phyloP scores from a whole-genome alignment of 2,329 filamentous ascomycete genomes.

The Ophiocordyceps camponoti-rufipedis region DNA sequence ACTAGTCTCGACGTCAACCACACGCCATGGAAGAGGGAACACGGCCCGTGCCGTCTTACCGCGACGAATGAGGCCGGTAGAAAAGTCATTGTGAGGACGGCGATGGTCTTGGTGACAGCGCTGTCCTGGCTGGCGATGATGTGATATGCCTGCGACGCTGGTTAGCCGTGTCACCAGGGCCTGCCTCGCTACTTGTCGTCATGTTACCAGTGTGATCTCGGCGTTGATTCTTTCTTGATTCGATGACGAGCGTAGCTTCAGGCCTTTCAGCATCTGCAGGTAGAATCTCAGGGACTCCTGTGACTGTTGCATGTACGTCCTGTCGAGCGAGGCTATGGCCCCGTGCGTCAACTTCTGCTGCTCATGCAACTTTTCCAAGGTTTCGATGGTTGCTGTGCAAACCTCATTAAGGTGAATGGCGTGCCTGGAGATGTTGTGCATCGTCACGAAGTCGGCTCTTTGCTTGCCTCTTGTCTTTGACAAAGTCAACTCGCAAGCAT shows the following conservation, averaged over 20 bases:
- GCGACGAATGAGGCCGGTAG: neutral
- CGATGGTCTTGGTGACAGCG: neutral
- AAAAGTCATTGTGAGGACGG: neutral
- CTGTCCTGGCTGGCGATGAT: neutral
- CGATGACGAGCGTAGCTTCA: neutral
- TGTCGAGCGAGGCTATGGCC: neutral
- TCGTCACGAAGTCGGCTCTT: neutral
- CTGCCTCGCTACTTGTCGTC: neutral
- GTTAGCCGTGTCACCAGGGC: neutral
- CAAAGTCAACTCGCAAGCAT: neutral
- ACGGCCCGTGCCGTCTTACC: neutral
- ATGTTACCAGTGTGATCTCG: neutral
- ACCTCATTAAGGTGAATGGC: neutral
- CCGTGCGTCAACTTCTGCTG: neutral
- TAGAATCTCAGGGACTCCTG: neutral
- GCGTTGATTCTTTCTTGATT: neutral
- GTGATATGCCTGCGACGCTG: neutral
- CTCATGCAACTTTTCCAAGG: neutral
- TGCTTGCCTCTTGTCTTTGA: neutral
- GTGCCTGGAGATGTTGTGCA: constrained; percentile 1
- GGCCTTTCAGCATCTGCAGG: neutral
- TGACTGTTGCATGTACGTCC: neutral
- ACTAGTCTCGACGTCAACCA: neutral
- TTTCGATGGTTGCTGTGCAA: neutral
- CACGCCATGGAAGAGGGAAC: neutral